Evolutionary conservation across 2,329 filamentous ascomycete species (phyloP), one percentile per base, ranked within the genome.

Genomic region (Thermomyces lanuginosus): DNA sequence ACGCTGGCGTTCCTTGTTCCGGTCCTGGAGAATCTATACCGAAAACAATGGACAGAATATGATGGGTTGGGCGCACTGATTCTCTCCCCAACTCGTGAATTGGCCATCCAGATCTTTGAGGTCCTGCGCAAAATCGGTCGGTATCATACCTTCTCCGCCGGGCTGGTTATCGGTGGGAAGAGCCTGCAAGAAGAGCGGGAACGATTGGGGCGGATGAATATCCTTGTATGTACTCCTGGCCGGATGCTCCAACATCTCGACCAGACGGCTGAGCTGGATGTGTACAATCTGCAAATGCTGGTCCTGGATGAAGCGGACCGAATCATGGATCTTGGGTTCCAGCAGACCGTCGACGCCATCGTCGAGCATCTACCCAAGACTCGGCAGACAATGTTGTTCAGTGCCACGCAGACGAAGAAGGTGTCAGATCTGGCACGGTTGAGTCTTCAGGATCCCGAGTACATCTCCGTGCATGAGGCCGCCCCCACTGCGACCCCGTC

Each of bases 241-340:
- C 72, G 89, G 18, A 92, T 98, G 66, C 58, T 95, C 40, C 89
- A 98, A 54, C 89, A 98, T 52, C 63, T 98, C 44, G 86, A 92
- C 44, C 84, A 93, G 59, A 95, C 86, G 0, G 80, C 82, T 1
- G 73, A 76, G 10, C 78, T 98, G 46, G 82, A 86, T 37, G 78
- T 86, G 36, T 77, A 89, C 48, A 89, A 92, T 48, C 53, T 98
- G 36, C 81, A 92, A 56, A 79, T 98, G 49, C 60, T 98, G 26
- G 84, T 98, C 0, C 62, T 98, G 30, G 89, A 98, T 43, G 89
- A 98, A 53, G 89, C 89, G 2, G 89, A 98, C 51, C 72, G 89
- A 20, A 93, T 93, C 45, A 73, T 98, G 66, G 89, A 98, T 46
- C 89, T 95, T 82, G 89, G 89, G 4, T 98, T 98, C 50, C 76